Percentiles rank a stretch among this genome's conserved stretches.
Conservation (phyloP, 1,284 basidiomycete species). For the Ceratobasidium sp. region DNA sequence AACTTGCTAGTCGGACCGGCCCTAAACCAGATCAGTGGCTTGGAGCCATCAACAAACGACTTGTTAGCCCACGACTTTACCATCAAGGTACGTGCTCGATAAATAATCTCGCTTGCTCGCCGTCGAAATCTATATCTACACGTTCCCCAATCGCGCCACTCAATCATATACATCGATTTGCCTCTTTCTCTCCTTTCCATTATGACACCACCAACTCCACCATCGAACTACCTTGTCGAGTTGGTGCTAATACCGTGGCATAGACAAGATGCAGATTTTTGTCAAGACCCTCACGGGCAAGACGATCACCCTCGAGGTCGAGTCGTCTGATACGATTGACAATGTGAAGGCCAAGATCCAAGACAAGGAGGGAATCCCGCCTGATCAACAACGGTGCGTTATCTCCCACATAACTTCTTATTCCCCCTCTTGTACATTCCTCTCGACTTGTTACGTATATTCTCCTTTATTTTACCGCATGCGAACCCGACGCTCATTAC, state of each 20-base stretch:
- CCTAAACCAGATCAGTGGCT: slow-evolving; percentile 30
- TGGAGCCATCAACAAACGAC: slow-evolving; percentile 32
- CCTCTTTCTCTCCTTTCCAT: neutral
- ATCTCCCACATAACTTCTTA: neutral
- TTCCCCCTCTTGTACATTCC: neutral
- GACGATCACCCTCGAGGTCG: slow-evolving; percentile 66
- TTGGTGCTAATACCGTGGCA: neutral
- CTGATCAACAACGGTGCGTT: slow-evolving; percentile 83
- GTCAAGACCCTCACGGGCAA: slow-evolving; percentile 52
- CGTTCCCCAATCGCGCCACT: slow-evolving; percentile 71
- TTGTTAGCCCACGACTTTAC: slow-evolving; percentile 25
- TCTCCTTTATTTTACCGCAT: neutral
- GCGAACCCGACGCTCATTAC: neutral
- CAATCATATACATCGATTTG: neutral
- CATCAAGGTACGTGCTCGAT: slow-evolving; percentile 32
- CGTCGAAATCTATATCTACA: neutral
- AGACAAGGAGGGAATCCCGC: slow-evolving; percentile 75
- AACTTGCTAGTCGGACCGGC: slow-evolving; percentile 4
- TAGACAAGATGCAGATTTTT: slow-evolving; percentile 55
- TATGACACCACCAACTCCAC: neutral
- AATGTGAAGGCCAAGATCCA: slow-evolving; percentile 63
- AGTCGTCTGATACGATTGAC: slow-evolving; percentile 64
- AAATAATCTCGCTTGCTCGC: slow-evolving; percentile 48
- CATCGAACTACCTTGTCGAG: neutral
- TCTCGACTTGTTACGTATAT: neutral